Evolutionary conservation across 495 filamentous ascomycete genomes (phyloP).

Genomic region (Hypomontagnella submonticulosa): DNA sequence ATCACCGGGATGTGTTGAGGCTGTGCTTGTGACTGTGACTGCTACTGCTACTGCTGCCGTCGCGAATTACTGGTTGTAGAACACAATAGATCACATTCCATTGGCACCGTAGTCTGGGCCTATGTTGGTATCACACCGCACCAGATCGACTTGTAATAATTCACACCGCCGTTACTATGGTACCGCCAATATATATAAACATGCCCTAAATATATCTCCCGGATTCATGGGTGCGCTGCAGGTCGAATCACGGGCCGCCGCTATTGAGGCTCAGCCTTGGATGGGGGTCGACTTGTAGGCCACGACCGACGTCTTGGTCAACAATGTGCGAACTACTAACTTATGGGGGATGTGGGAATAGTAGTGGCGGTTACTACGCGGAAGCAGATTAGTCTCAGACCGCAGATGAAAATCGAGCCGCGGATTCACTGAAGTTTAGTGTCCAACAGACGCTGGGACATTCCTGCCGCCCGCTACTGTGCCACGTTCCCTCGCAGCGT

Average conservation of each 20-base stretch:
- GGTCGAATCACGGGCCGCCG: constrained; percentile 28
- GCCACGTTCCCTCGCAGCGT: constrained; percentile 37
- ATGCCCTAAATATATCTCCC: constrained; percentile 35
- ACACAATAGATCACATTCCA: constrained; percentile 12
- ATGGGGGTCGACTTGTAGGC: constrained; percentile 4
- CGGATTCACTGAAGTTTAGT: constrained; percentile 11
- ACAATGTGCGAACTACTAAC: not conserved
- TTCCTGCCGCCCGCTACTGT: constrained; percentile 24
- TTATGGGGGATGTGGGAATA: not conserved
- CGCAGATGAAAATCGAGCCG: constrained; percentile 32
- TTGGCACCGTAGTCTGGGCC: constrained; percentile 6
- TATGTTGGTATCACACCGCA: constrained; percentile 16
- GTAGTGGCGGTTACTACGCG: not conserved
- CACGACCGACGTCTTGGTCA: constrained; percentile 2
- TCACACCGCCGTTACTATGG: not conserved
- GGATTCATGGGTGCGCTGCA: constrained; percentile 29
- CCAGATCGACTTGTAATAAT: constrained; percentile 8
- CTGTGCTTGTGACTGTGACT: constrained; percentile 23
- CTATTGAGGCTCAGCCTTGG: constrained; percentile 18
- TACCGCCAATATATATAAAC: constrained; percentile 6
- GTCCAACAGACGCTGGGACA: constrained; percentile 20
- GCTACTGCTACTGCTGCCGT: constrained; percentile 12
- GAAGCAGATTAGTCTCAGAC: constrained; percentile 20
- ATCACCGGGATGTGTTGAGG: constrained; percentile 31
- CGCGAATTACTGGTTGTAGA: constrained; percentile 7